phyloP scores from a whole-genome alignment of 1,139 yeast genomes.

The Ogataea hybrid region DNA sequence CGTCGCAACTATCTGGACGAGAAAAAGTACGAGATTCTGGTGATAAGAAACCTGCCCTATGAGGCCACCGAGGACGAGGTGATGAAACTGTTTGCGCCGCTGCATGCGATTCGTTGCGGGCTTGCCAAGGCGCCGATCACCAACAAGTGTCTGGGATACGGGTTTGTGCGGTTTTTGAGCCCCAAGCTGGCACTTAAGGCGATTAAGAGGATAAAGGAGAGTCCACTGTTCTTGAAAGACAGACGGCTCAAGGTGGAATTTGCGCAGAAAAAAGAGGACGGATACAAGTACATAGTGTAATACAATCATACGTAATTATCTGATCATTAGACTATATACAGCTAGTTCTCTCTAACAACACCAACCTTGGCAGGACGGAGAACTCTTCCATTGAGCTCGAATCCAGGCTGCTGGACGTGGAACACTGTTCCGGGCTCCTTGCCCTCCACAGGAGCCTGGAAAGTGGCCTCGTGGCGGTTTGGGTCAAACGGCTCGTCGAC shows the following conservation, averaged over 20 bases:
- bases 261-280: constrained; percentile 41
- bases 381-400: constrained; percentile 81
- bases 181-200: constrained; percentile 48
- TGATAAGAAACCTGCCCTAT: constrained; percentile 28
- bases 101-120: constrained; percentile 28
- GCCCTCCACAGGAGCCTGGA: constrained; percentile 83
- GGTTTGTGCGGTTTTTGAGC: constrained; percentile 49
- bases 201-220: constrained; percentile 38
- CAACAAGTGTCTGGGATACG: constrained; percentile 43
- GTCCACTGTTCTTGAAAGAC: constrained; percentile 40
- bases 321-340: constrained; percentile 8
- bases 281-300: constrained; percentile 27
- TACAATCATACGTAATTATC: neutral
- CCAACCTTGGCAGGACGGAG: constrained; percentile 98
- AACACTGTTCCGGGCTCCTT: constrained; percentile 92
- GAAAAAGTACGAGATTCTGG: constrained; percentile 24
- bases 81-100: constrained; percentile 24
- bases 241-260: constrained; percentile 45
- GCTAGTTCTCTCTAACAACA: constrained; percentile 47
- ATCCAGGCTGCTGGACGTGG: constrained; percentile 92
- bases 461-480: constrained; percentile 89
- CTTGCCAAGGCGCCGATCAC: constrained; percentile 28
- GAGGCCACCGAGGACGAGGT: constrained; percentile 25
- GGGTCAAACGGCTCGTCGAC: constrained; percentile 87
- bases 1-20: constrained; percentile 1